These are phyloP conservation scores for Eutypa lata DNA, from an alignment of 2,329 filamentous ascomycete species.

Conservation along the genomic window DNA sequence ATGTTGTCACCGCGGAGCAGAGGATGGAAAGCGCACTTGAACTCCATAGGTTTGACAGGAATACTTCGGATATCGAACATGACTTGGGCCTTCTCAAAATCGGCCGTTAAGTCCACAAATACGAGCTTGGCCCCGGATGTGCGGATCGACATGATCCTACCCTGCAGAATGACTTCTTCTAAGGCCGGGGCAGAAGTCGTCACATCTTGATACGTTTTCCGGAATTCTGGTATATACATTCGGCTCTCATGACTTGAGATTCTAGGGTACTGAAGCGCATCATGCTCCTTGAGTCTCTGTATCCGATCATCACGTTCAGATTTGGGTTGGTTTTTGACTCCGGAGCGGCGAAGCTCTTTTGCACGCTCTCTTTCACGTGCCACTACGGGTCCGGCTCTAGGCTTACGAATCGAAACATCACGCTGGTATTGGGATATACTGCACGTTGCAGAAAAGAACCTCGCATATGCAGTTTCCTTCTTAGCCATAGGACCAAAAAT, in stretches of 20 bases:
- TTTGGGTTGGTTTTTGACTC: constrained; percentile 1
- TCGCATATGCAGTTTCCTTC: constrained; percentile 40
- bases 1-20: constrained; percentile 70
- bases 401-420: constrained; percentile 25
- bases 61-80: constrained; percentile 65
- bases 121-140: constrained; percentile 67
- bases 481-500: constrained; percentile 39
- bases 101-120: constrained; percentile 78
- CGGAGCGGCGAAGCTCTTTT: constrained; percentile 12
- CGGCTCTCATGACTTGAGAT: constrained; percentile 30
- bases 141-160: constrained; percentile 27
- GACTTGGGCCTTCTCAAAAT: constrained; percentile 70
- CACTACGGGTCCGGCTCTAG: constrained; percentile 5
- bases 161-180: constrained; percentile 29
- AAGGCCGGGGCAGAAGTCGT: constrained; percentile 13
- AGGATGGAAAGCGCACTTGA: constrained; percentile 61
- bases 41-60: constrained; percentile 36
- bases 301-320: constrained; percentile 33
- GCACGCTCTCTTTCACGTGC: no score
- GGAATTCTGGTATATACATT: constrained; percentile 38
- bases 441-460: constrained; percentile 44
- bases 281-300: constrained; percentile 47
- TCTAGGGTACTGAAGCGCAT: constrained; percentile 55
- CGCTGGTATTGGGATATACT: constrained; percentile 1
- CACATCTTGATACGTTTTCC: constrained; percentile 28